phyloP scores from a whole-genome alignment of 768 basidiomycete genomes.

The Gymnopilus dilepis region DNA sequence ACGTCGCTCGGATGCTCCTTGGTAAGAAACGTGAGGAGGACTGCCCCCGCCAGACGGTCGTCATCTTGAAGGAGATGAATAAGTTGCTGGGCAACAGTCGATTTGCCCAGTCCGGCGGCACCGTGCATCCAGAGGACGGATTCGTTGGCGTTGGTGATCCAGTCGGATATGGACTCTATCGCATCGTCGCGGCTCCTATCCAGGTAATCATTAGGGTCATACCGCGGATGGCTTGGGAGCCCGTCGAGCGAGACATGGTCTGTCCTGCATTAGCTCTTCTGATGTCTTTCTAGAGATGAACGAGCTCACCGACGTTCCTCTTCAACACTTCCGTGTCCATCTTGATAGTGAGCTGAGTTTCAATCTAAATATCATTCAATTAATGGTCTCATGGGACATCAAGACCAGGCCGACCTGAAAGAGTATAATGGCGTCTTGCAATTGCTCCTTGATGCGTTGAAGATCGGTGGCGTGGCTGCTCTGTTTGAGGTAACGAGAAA shows the following conservation, averaged over 20 bases:
- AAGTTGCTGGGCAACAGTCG: background rate
- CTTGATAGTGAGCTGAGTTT: background rate
- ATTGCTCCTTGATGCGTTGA: background rate
- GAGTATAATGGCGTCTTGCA: background rate
- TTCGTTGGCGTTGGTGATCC: background rate
- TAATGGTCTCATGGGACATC: background rate
- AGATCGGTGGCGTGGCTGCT: background rate
- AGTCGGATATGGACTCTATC: background rate
- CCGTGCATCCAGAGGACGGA: constrained; percentile 7
- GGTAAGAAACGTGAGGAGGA: background rate
- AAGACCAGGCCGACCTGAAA: background rate
- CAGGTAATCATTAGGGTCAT: background rate
- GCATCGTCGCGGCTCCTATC: background rate
- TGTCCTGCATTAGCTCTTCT: background rate
- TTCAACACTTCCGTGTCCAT: background rate
- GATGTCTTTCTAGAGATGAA: background rate
- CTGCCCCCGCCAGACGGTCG: constrained; percentile 1
- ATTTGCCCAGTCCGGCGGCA: constrained; percentile 4
- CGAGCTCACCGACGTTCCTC: background rate
- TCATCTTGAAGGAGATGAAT: background rate
- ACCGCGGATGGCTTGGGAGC: background rate
- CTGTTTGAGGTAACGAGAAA: background rate
- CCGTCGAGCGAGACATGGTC: background rate
- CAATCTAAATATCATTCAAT: background rate
- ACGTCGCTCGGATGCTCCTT: background rate